phyloP scores from a whole-genome alignment of 2,329 filamentous ascomycete genomes.

The Beauveria rudraprayagi region DNA sequence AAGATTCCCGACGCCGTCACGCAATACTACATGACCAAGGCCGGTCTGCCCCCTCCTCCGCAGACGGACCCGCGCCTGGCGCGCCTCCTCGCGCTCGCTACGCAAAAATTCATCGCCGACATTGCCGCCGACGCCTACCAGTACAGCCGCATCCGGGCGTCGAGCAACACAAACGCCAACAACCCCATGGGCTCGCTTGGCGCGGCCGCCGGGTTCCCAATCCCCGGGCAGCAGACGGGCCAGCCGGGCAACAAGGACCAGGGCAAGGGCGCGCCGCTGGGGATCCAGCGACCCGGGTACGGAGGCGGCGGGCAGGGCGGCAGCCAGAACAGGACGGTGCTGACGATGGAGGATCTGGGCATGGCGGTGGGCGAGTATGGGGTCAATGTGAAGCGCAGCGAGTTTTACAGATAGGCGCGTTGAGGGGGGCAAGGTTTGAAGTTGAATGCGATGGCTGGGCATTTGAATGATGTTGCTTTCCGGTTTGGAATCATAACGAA shows the following conservation, averaged over 20 bases:
- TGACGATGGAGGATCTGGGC: constrained; percentile 97
- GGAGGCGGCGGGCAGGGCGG: constrained; percentile 85
- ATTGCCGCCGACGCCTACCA: constrained; percentile 97
- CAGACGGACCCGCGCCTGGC: constrained; percentile 86
- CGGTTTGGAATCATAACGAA: constrained; percentile 2
- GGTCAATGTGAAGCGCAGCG: constrained; percentile 92
- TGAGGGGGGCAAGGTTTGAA: no score
- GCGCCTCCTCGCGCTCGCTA: constrained; percentile 90
- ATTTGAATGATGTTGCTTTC: constrained; percentile 7
- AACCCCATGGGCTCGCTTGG: constrained; percentile 86
- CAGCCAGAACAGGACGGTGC: constrained; percentile 81
- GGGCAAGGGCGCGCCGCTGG: constrained; percentile 53
- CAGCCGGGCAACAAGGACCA: constrained; percentile 49
- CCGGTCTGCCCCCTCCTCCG: constrained; percentile 85
- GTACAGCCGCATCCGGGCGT: constrained; percentile 91
- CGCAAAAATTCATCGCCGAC: constrained; percentile 97
- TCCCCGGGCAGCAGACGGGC: constrained; percentile 53
- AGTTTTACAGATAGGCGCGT: constrained; percentile 71
- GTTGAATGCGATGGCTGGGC: neutral
- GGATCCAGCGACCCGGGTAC: constrained; percentile 69
- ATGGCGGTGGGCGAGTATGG: constrained; percentile 98
- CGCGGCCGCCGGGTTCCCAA: constrained; percentile 61
- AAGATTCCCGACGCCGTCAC: constrained; percentile 97
- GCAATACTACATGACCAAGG: constrained; percentile 94
- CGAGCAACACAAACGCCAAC: constrained; percentile 75